Conservation (phyloP, 2,329 filamentous ascomycete species). For the Cordyceps fumosorosea region DNA sequence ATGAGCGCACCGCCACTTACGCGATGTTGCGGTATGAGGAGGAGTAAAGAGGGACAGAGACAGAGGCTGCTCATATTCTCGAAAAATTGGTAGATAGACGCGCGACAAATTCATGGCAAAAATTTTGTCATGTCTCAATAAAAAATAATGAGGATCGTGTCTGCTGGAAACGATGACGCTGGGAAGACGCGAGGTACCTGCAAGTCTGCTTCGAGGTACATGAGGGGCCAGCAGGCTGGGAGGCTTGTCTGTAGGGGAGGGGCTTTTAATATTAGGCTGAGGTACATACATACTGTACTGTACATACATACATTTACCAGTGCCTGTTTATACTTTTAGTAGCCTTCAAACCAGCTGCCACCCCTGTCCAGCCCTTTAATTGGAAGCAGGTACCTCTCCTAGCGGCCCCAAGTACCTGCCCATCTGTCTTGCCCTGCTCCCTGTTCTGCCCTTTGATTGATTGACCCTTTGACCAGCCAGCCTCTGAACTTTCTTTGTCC, state of each 20-base stretch:
- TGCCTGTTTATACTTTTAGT: too few species aligned
- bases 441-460: neutral
- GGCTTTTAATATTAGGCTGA: neutral
- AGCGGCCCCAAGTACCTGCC: conserved; percentile 4
- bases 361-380: neutral
- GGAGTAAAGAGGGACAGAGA: neutral
- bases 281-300: too few species aligned
- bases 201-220: conserved; percentile 2
- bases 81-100: too few species aligned
- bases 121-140: neutral
- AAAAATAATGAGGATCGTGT: neutral
- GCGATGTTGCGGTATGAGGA: too few species aligned
- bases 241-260: neutral
- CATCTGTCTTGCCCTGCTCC: neutral
- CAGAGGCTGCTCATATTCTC: too few species aligned
- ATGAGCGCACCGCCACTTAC: neutral
- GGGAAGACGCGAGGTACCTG: conserved; percentile 6
- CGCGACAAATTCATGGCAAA: neutral
- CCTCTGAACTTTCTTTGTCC: neutral
- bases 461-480: neutral
- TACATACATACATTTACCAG: too few species aligned
- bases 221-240: neutral
- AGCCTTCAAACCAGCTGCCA: neutral
- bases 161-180: neutral
- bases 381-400: neutral